Conservation (phyloP, 371 early-diverging fungal genomes). For the Apophysomyces elegans region DNA sequence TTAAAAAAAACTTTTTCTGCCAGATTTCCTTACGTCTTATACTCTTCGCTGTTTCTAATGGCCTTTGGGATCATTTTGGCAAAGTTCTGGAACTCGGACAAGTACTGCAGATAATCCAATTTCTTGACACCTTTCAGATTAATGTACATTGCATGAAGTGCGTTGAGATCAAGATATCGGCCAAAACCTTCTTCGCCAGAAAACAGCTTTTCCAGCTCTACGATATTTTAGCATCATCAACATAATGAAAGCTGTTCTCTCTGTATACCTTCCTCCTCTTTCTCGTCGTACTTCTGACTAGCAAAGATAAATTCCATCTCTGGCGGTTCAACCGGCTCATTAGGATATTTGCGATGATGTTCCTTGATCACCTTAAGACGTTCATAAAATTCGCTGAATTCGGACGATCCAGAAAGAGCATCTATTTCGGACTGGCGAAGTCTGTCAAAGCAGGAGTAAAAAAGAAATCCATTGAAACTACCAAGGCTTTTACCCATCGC, state of each 20-base stretch:
- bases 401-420: conserved; percentile 72
- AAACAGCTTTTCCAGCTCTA: conserved; percentile 83
- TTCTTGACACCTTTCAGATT: conserved; percentile 81
- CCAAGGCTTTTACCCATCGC: conserved; percentile 61
- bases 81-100: conserved; percentile 74
- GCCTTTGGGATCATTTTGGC: conserved; percentile 60
- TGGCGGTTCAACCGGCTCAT: conserved; percentile 76
- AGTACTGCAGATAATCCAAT: conserved; percentile 80
- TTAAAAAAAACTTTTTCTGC: neutral
- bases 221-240: conserved; percentile 8
- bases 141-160: conserved; percentile 73
- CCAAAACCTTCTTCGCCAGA: conserved; percentile 93
- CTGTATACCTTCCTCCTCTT: conserved; percentile 24
- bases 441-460: conserved; percentile 32
- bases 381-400: conserved; percentile 88
- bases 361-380: conserved; percentile 84
- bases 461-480: neutral
- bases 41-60: conserved; percentile 64
- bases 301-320: conserved; percentile 73
- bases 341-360: conserved; percentile 84
- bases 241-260: neutral
- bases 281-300: conserved; percentile 57
- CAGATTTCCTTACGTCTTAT: conserved; percentile 52
- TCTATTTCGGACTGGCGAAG: conserved; percentile 75
- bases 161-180: conserved; percentile 86